Percentiles rank a stretch among this genome's conserved stretches.
These are phyloP conservation scores for Acanthochlamys bracteata DNA, from an alignment of 106 monocot species.

Conservation along the genomic window DNA sequence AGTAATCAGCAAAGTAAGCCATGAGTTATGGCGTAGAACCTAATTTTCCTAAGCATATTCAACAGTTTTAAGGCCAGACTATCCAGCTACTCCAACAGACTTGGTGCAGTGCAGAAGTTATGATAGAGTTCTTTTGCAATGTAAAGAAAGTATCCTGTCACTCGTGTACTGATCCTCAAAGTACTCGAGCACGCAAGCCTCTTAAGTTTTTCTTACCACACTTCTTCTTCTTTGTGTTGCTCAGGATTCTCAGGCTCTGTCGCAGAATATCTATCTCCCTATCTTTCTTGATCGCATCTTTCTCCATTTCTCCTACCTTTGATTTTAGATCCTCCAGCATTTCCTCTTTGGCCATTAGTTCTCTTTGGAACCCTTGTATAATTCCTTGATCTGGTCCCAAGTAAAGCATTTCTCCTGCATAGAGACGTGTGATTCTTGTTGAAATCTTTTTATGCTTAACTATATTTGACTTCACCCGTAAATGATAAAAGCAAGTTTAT, in stretches of 20 bases:
- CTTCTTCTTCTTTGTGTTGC: slow-evolving; percentile 3
- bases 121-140: not conserved
- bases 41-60: too few relatives aligned
- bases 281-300: slow-evolving; percentile 15
- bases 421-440: not conserved
- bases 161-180: not conserved
- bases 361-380: slow-evolving; percentile 12
- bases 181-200: not conserved
- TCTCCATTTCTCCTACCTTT: slow-evolving; percentile 14
- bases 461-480: not conserved
- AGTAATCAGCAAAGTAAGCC: too few relatives aligned
- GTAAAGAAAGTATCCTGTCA: not conserved
- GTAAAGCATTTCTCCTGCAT: slow-evolving; percentile 10
- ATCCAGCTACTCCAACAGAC: too few relatives aligned
- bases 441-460: not conserved
- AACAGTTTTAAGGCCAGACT: too few relatives aligned
- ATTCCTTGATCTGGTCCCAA: slow-evolving; percentile 6
- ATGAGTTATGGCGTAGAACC: too few relatives aligned
- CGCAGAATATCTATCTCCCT: slow-evolving; percentile 33
- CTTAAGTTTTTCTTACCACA: not conserved
- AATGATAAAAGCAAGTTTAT: too few relatives aligned
- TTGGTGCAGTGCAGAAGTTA: not conserved
- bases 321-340: slow-evolving; percentile 10
- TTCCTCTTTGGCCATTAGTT: slow-evolving; percentile 23
- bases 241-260: slow-evolving; percentile 35